Evolutionary conservation across 257 asterid genomes (phyloP), one percentile per base, ranked within the genome.

Genomic region (Plantago major): DNA sequence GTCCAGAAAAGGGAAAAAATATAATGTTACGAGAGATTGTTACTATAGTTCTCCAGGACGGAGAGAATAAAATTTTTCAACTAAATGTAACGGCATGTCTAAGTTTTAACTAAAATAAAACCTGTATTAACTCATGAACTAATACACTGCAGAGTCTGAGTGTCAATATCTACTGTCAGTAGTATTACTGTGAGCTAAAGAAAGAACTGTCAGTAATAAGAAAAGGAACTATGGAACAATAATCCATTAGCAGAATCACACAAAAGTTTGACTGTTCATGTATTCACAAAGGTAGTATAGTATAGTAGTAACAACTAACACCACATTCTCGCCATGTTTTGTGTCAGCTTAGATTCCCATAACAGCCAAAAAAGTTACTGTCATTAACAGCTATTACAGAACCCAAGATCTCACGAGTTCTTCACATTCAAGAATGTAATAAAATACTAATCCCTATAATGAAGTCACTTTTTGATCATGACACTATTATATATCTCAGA

Each of bases 351-450:
- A 71, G 66, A 67, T 64, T 66, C 56, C 74, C 66, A 71, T 65
- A 69, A 82, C 74, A 53, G 75, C 84, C 85, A 82, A 77, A 77
- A 33, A 33, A 26, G 62, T 75, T 68, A 58, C 77, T 54, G 71
- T 66, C 66, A 76, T 76, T 57, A 74, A 72, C 84, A 78, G 83
- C 85, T 33, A 7, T 79, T 79, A 40, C 79, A 76, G 76, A 73
- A 76, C 82, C 87, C 85, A 76, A 82, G 81, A 85, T 78, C 88
- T 78, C 90, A 82, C 80, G 84, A 79, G 70, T 52, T 55, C 33
- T 56, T 60, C 56, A 22, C 40, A 33, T 61, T 9, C 16, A 45
- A 30, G 40, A 33, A 33, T 33, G 40, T 5, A 33, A 3, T 33
- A 33, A 33, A 33, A 33, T 7, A 33, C 40, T 33, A 4, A 7